These are phyloP conservation scores for Aechmea fasciata DNA, from an alignment of 176 grass and related monocot genomes.

Conservation along the genomic window DNA sequence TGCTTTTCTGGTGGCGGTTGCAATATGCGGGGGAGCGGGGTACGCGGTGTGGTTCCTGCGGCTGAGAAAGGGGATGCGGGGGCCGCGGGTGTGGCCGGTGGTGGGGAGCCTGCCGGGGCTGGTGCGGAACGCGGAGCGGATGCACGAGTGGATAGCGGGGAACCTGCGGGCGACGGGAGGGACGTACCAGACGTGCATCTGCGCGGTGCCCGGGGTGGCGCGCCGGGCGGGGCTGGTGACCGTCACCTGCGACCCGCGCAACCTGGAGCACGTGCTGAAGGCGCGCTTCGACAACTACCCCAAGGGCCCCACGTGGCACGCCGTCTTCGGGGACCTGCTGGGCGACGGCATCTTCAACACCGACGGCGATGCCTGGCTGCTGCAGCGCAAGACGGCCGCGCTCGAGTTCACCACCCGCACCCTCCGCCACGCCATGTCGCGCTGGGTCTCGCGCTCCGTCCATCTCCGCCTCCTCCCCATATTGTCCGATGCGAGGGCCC, in stretches of 20 bases:
- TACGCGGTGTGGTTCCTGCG: too few species aligned
- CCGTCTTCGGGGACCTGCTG: conserved; percentile 9
- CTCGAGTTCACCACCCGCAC: conserved; percentile 27
- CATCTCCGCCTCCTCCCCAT: conserved; percentile 10
- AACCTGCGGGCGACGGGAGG: background rate
- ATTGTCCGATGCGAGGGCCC: too few species aligned
- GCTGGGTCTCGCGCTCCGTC: conserved; percentile 20
- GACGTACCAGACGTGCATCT: conserved; percentile 25
- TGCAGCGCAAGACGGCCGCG: conserved; percentile 23
- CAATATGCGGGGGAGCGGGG: too few species aligned
- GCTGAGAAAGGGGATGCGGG: too few species aligned
- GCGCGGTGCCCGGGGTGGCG: conserved; percentile 12
- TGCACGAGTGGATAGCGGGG: too few species aligned
- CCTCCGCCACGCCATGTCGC: conserved; percentile 16
- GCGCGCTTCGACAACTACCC: conserved; percentile 21
- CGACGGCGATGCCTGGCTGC: background rate
- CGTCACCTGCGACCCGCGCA: conserved; percentile 21
- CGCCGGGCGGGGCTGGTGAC: conserved; percentile 12
- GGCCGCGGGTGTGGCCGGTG: too few species aligned
- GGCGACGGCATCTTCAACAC: conserved; percentile 19
- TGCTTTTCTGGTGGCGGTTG: too few species aligned
- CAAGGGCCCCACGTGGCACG: conserved; percentile 24
- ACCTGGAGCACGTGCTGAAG: conserved; percentile 24
- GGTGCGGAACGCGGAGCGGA: too few species aligned
- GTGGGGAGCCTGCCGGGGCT: too few species aligned